phyloP scores from a whole-genome alignment of 805 yeast genomes.

The Lipomyces japonicus region DNA sequence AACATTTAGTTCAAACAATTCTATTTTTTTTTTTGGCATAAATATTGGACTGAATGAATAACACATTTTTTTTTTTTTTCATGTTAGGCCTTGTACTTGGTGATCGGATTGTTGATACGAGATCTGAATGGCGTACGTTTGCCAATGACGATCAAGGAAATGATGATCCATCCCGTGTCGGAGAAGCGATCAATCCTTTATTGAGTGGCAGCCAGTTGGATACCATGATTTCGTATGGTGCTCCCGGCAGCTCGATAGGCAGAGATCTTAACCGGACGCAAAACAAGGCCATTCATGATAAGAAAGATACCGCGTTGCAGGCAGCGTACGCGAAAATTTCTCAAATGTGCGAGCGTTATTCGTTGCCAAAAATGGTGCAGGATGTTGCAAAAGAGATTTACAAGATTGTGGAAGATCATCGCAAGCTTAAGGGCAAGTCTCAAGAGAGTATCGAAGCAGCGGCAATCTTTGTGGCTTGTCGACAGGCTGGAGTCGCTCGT shows the following conservation, averaged over 20 bases:
- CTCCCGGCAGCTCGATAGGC: slow-evolving; percentile 81
- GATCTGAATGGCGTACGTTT: slow-evolving; percentile 98
- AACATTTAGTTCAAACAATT: neutral
- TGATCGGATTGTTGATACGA: slow-evolving; percentile 86
- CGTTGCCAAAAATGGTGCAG: slow-evolving; percentile 88
- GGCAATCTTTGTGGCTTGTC: slow-evolving; percentile 87
- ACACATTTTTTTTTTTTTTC: no score
- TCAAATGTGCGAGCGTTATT: slow-evolving; percentile 95
- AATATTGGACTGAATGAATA: no score
- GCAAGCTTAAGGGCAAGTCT: slow-evolving; percentile 80
- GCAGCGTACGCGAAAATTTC: slow-evolving; percentile 88
- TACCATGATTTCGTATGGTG: slow-evolving; percentile 84
- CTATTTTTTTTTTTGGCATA: no score
- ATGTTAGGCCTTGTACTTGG: slow-evolving; percentile 61
- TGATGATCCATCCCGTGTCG: slow-evolving; percentile 98
- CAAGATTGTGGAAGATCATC: slow-evolving; percentile 83
- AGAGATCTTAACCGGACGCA: slow-evolving; percentile 89
- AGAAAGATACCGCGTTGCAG: slow-evolving; percentile 79
- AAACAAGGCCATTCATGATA: slow-evolving; percentile 77
- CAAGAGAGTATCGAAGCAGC: slow-evolving; percentile 96
- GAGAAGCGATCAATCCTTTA: slow-evolving; percentile 91
- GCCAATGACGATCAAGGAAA: slow-evolving; percentile 97
- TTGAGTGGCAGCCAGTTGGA: slow-evolving; percentile 88
- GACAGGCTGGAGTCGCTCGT: slow-evolving; percentile 90
- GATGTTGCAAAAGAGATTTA: slow-evolving; percentile 97